A percentile compares a stretch with the other conserved stretches of the same genome.
Evolutionary conservation across 768 basidiomycete genomes (phyloP).

Genomic region (Pseudohyphozyma bogoriensis): DNA sequence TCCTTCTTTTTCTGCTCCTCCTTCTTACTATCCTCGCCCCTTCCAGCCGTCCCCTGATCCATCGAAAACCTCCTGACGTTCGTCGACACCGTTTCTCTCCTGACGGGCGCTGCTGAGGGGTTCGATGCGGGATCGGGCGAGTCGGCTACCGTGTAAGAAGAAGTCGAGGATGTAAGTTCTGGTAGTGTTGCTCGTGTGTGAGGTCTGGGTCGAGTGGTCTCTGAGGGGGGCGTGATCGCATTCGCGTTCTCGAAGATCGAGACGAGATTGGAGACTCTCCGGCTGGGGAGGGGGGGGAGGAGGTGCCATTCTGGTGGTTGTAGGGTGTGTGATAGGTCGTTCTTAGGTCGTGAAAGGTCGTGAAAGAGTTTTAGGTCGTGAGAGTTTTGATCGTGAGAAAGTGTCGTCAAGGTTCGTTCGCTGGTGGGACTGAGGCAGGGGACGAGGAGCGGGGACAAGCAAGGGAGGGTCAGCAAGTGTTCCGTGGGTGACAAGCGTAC

Average conservation of each 20-base stretch:
- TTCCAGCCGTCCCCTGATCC: background rate
- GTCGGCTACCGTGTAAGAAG: background rate
- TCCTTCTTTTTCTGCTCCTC: background rate
- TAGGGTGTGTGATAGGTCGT: too few species aligned
- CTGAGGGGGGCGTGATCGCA: background rate
- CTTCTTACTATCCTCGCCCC: background rate
- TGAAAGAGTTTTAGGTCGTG: too few species aligned
- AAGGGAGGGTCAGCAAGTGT: too few species aligned
- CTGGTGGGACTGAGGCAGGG: too few species aligned
- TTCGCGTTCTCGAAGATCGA: background rate
- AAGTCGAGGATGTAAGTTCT: background rate
- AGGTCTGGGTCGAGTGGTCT: background rate
- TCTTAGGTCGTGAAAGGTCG: too few species aligned
- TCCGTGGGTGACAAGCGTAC: too few species aligned
- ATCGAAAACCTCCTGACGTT: background rate
- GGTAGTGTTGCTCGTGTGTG: background rate
- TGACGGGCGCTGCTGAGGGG: background rate
- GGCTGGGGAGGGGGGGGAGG: background rate
- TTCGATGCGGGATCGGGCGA: background rate
- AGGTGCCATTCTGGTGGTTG: too few species aligned
- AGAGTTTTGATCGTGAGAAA: too few species aligned
- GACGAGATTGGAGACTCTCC: background rate
- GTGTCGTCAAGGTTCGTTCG: too few species aligned
- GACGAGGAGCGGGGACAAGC: too few species aligned
- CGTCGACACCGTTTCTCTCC: background rate